These are phyloP conservation scores for Rhododendron williamsianum DNA, from an alignment of 148 eudicot species.

Conservation along the genomic window DNA sequence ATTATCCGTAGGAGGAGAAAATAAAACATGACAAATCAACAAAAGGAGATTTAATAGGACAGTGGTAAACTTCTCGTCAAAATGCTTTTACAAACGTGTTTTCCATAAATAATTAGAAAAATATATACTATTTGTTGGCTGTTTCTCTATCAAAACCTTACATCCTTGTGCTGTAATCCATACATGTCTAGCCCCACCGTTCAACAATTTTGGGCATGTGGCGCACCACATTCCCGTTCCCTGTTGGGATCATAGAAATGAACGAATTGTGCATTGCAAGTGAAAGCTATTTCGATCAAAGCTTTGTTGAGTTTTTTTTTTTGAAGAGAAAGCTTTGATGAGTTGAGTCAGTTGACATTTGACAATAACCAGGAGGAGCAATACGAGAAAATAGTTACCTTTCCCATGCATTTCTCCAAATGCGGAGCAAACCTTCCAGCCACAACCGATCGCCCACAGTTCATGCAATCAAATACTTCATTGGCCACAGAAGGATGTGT, in stretches of 20 bases:
- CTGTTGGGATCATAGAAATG: not conserved
- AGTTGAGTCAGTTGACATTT: not conserved
- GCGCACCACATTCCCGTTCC: not conserved
- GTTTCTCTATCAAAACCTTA: not conserved
- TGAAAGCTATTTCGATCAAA: not conserved
- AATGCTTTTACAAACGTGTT: not conserved
- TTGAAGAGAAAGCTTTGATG: too few relatives aligned
- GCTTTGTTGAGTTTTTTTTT: not conserved
- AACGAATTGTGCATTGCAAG: not conserved
- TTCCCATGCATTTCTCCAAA: slow-evolving; percentile 99
- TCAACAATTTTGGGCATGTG: not conserved
- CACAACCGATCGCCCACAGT: slow-evolving; percentile 75
- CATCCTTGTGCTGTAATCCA: not conserved
- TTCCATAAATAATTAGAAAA: not conserved
- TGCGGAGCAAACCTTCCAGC: slow-evolving; percentile 99
- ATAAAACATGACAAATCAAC: not conserved
- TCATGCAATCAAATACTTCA: slow-evolving; percentile 90
- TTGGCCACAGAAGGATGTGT: slow-evolving; percentile 86
- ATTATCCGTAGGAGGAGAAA: not conserved
- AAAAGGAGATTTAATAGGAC: not conserved
- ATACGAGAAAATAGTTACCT: slow-evolving; percentile 36
- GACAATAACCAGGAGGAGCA: not conserved
- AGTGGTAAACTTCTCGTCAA: not conserved
- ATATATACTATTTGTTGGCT: not conserved
- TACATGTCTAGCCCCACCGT: not conserved